Evolutionary conservation across 1,284 basidiomycete species (phyloP).

Genomic region (Athelia sp.): DNA sequence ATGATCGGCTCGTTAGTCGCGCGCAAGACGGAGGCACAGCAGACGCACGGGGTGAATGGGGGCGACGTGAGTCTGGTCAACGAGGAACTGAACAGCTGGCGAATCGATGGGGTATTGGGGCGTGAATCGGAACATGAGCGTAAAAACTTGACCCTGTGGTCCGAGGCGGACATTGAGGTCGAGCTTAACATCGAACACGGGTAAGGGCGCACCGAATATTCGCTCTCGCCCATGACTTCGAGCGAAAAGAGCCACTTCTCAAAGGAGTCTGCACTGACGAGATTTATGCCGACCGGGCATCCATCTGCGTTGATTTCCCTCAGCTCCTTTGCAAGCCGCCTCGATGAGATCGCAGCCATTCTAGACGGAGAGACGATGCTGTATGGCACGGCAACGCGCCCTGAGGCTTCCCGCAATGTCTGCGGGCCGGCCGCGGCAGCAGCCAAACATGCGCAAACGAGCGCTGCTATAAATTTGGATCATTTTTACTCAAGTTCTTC

Average conservation of each 20-base stretch:
- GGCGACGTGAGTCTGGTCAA: constrained; percentile 52
- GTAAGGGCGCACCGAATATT: constrained; percentile 53
- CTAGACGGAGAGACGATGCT: constrained; percentile 10
- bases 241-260: constrained; percentile 69
- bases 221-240: constrained; percentile 73
- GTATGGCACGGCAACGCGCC: constrained; percentile 5
- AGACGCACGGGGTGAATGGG: constrained; percentile 70
- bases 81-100: constrained; percentile 79
- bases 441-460: constrained; percentile 6
- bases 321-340: constrained; percentile 70
- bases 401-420: constrained; percentile 1
- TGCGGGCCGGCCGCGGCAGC: not conserved
- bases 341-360: constrained; percentile 62
- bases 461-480: constrained; percentile 2
- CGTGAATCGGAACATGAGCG: constrained; percentile 75
- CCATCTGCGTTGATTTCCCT: constrained; percentile 65
- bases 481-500: constrained; percentile 11
- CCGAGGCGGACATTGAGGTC: constrained; percentile 1
- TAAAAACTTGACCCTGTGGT: constrained; percentile 65
- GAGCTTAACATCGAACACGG: not conserved
- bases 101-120: constrained; percentile 73
- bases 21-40: not conserved
- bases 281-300: constrained; percentile 68
- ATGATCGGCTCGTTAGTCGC: constrained; percentile 8
- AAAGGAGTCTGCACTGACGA: constrained; percentile 70